Percentiles rank a stretch among this genome's conserved stretches.
These are phyloP conservation scores for Pilatotrama ljubarskyi DNA, from an alignment of 768 basidiomycete genomes.

Conservation along the genomic window DNA sequence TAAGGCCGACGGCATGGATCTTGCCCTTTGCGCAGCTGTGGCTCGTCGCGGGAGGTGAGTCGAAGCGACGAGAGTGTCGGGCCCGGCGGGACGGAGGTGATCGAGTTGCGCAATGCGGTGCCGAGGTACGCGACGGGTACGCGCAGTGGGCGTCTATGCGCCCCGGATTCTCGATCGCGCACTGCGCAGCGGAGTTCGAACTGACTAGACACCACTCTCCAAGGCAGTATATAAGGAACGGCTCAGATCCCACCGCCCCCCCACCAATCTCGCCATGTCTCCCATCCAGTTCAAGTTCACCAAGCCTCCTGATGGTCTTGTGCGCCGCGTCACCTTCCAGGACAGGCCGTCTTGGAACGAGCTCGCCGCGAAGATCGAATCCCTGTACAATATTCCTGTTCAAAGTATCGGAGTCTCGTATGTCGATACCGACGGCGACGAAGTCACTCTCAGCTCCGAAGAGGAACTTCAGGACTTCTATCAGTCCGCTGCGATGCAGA, in stretches of 20 bases:
- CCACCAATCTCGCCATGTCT: conserved; percentile 40
- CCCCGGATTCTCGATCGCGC: conserved; percentile 15
- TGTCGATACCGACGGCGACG: conserved; percentile 69
- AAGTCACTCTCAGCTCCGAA: conserved; percentile 74
- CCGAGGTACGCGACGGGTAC: conserved; percentile 19
- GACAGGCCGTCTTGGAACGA: conserved; percentile 53
- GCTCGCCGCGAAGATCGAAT: conserved; percentile 56
- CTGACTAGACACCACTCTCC: conserved; percentile 1
- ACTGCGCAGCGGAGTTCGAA: conserved; percentile 27
- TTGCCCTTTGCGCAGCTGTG: not conserved
- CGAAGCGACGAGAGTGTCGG: not conserved
- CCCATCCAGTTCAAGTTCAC: conserved; percentile 65
- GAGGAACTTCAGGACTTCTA: conserved; percentile 80
- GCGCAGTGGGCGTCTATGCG: conserved; percentile 11
- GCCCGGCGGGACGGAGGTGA: conserved; percentile 1
- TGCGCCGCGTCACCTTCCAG: conserved; percentile 59
- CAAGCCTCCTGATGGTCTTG: conserved; percentile 50
- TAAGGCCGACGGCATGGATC: too few species aligned
- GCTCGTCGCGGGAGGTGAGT: not conserved
- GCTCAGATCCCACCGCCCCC: conserved; percentile 11
- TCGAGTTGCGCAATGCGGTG: conserved; percentile 20
- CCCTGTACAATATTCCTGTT: conserved; percentile 55
- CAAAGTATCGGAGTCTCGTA: conserved; percentile 69
- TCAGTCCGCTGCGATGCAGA: conserved; percentile 28
- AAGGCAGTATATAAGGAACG: conserved; percentile 6